These are phyloP conservation scores for Exophiala bonariae DNA, from an alignment of 2,329 filamentous ascomycete genomes.

Conservation along the genomic window DNA sequence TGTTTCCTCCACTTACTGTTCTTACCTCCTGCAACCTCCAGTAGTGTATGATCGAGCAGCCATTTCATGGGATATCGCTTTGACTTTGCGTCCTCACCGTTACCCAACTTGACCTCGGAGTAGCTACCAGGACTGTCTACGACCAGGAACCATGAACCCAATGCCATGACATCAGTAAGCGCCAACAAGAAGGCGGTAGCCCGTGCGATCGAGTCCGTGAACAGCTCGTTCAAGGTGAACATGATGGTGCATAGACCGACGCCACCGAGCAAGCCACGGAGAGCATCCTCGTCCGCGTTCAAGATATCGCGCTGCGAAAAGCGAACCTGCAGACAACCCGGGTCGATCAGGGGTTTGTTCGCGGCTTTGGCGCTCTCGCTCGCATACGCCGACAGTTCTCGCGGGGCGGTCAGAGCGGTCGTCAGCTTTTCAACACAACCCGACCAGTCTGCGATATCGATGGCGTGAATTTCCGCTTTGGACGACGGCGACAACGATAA, in stretches of 20 bases:
- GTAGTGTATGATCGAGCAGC: conserved; percentile 79
- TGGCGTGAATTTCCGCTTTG: conserved; percentile 55
- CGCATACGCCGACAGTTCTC: conserved; percentile 22
- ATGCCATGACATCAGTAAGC: conserved; percentile 59
- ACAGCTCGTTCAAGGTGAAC: conserved; percentile 96
- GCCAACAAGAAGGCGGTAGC: conserved; percentile 75
- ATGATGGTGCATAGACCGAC: conserved; percentile 72
- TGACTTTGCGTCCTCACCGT: conserved; percentile 39
- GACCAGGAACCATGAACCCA: conserved; percentile 72
- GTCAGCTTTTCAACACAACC: conserved; percentile 61
- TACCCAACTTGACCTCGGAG: conserved; percentile 73
- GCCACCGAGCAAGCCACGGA: conserved; percentile 31
- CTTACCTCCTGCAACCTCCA: conserved; percentile 42
- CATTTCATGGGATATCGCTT: conserved; percentile 90
- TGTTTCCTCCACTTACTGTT: conserved; percentile 68
- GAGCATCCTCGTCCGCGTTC: conserved; percentile 23
- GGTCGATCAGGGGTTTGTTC: conserved; percentile 19
- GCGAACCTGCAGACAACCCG: conserved; percentile 31
- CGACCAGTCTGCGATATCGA: conserved; percentile 82
- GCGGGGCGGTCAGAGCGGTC: conserved; percentile 46
- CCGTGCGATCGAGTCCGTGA: conserved; percentile 70
- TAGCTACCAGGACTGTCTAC: conserved; percentile 94
- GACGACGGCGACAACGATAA: background rate
- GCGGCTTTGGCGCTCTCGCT: conserved; percentile 22
- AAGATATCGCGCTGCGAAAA: conserved; percentile 57